Percentiles rank a stretch among this genome's conserved stretches.
These are phyloP conservation scores for Pseudocercospora fuligena DNA, from an alignment of 2,329 filamentous ascomycete species.

Conservation along the genomic window DNA sequence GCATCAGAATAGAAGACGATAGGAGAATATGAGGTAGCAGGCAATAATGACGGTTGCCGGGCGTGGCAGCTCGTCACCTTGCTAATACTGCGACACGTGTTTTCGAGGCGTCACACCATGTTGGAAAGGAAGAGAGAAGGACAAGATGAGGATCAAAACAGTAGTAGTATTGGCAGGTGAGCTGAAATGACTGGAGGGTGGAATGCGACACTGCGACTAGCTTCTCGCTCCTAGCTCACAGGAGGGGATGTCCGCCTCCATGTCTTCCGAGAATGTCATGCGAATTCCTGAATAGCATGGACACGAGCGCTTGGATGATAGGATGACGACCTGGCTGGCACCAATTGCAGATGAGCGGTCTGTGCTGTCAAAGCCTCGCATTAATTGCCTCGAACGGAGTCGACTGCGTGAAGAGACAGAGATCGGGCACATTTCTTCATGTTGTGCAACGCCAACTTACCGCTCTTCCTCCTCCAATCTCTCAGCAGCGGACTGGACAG, in stretches of 20 bases:
- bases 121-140: not conserved
- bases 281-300: not conserved
- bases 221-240: not conserved
- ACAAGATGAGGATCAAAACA: not conserved
- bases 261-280: not conserved
- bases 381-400: not conserved
- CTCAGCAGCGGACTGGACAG: constrained; percentile 7
- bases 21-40: no score
- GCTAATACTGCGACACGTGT: not conserved
- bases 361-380: constrained; percentile 10
- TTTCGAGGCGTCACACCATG: not conserved
- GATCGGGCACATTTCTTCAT: not conserved
- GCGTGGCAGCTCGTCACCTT: not conserved
- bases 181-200: not conserved
- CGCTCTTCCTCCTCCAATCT: constrained; percentile 6
- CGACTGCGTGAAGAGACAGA: not conserved
- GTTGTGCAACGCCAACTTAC: constrained; percentile 6
- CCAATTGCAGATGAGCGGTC: constrained; percentile 2
- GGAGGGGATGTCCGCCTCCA: not conserved
- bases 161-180: not conserved
- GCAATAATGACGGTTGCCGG: not conserved
- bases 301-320: not conserved
- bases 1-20: no score
- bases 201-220: not conserved
- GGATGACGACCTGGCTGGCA: not conserved